These are phyloP conservation scores for Nakaseomyces glabratus DNA, from an alignment of 1,139 yeast species.

Conservation along the genomic window DNA sequence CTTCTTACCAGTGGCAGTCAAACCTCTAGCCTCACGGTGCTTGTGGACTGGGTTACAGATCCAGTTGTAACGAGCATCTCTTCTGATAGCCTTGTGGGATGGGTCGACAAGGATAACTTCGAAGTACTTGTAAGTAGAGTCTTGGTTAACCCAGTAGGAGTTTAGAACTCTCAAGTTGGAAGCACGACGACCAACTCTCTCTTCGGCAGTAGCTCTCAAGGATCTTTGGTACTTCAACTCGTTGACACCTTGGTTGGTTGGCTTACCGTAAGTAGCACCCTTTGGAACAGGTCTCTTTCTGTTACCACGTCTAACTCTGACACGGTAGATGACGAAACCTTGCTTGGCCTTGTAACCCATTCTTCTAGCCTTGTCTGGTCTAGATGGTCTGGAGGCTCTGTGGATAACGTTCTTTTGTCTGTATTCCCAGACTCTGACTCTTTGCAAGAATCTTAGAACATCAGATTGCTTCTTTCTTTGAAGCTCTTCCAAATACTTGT, in stretches of 20 bases:
- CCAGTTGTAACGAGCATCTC: conserved; percentile 99
- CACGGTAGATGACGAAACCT: conserved; percentile 97
- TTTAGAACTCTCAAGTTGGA: conserved; percentile 97
- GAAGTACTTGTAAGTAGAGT: conserved; percentile 97
- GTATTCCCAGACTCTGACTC: conserved; percentile 99
- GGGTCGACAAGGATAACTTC: conserved; percentile 98
- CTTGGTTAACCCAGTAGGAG: conserved; percentile 99
- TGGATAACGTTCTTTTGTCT: conserved; percentile 98
- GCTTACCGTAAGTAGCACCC: conserved; percentile 99
- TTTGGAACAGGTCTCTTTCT: conserved; percentile 99
- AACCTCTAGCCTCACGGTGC: conserved; percentile 99
- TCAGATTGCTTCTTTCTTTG: conserved; percentile 99
- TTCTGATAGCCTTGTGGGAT: conserved; percentile 97
- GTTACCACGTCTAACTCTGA: conserved; percentile 99
- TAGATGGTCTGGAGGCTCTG: conserved; percentile 98
- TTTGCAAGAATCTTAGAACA: conserved; percentile 95
- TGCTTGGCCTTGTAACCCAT: conserved; percentile 99
- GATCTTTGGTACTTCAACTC: conserved; percentile 99
- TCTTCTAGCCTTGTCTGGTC: conserved; percentile 99
- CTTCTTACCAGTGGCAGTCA: conserved; percentile 96
- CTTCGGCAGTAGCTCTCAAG: conserved; percentile 96
- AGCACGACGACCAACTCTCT: conserved; percentile 99
- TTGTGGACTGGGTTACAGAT: conserved; percentile 99
- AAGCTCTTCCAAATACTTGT: conserved; percentile 98
- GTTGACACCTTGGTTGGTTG: conserved; percentile 99